phyloP scores from a whole-genome alignment of 768 basidiomycete genomes.

The Pleurotus cornucopiae region DNA sequence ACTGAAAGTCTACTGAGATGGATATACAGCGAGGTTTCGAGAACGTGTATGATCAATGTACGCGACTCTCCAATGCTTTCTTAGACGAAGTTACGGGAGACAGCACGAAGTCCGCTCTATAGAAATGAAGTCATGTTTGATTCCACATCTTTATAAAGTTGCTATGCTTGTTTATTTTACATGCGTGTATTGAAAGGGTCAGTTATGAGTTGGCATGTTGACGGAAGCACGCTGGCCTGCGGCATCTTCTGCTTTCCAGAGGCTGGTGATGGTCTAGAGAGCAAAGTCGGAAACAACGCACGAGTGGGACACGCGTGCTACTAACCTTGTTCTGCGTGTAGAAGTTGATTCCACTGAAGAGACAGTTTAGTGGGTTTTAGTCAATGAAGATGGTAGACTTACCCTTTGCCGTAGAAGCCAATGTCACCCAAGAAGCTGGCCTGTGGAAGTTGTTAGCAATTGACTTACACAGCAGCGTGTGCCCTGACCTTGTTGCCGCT shows the following conservation, averaged over 20 bases:
- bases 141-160: background rate
- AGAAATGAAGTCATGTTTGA: background rate
- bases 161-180: constrained; percentile 6
- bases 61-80: constrained; percentile 71
- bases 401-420: constrained; percentile 89
- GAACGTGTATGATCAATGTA: constrained; percentile 72
- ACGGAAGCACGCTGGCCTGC: constrained; percentile 76
- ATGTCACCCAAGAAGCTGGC: constrained; percentile 81
- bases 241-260: constrained; percentile 90
- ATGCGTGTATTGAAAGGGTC: constrained; percentile 17
- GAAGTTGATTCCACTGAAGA: constrained; percentile 79
- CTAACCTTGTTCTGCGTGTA: constrained; percentile 85
- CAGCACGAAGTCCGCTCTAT: constrained; percentile 10
- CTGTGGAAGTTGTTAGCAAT: constrained; percentile 21
- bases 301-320: constrained; percentile 24
- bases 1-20: background rate
- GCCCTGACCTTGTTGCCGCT: constrained; percentile 78
- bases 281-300: constrained; percentile 4
- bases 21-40: constrained; percentile 64
- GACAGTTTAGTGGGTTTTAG: constrained; percentile 2
- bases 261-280: constrained; percentile 78
- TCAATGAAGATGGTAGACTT: constrained; percentile 11
- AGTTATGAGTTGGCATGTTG: constrained; percentile 80
- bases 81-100: constrained; percentile 56
- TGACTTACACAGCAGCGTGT: background rate